These are phyloP conservation scores for Globisporangium spiculum DNA, from an alignment of 352 stramenopile species.

Conservation along the genomic window DNA sequence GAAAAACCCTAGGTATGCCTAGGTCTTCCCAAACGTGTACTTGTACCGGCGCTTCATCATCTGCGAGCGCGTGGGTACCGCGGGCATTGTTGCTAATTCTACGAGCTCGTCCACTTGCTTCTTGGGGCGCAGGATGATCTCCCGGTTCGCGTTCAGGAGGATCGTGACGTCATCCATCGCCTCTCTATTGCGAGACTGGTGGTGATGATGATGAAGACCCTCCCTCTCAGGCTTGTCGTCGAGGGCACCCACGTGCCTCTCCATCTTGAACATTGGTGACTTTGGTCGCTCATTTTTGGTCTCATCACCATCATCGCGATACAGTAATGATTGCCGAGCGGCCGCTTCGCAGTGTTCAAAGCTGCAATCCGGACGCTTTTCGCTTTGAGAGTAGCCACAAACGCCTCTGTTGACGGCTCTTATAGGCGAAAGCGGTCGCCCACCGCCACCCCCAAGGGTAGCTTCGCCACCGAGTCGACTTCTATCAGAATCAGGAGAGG, in stretches of 20 bases:
- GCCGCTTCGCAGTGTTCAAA: slow-evolving; percentile 12
- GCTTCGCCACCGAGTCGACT: neutral
- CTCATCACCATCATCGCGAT: neutral
- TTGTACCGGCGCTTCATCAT: slow-evolving; percentile 58
- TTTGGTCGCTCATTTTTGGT: neutral
- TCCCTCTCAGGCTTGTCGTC: neutral
- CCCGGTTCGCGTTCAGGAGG: slow-evolving; percentile 44
- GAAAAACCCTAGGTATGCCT: neutral
- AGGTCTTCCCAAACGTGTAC: slow-evolving; percentile 40
- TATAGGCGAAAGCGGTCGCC: neutral
- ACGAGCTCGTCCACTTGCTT: slow-evolving; percentile 24
- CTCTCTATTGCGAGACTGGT: neutral
- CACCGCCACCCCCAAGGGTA: neutral
- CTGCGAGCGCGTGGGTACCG: slow-evolving; percentile 29
- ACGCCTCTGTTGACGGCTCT: neutral
- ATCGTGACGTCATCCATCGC: slow-evolving; percentile 36
- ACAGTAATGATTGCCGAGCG: neutral
- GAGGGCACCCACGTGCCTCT: neutral
- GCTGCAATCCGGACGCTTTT: slow-evolving; percentile 3
- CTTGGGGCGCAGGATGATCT: slow-evolving; percentile 33
- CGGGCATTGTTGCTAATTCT: slow-evolving; percentile 6
- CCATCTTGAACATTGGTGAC: slow-evolving; percentile 15
- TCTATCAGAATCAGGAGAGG: neutral
- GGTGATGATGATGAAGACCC: too few relatives aligned
- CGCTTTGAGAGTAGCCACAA: slow-evolving; percentile 11